Conservation (phyloP, 73 alveolate species). For the Paramecium bursaria region DNA sequence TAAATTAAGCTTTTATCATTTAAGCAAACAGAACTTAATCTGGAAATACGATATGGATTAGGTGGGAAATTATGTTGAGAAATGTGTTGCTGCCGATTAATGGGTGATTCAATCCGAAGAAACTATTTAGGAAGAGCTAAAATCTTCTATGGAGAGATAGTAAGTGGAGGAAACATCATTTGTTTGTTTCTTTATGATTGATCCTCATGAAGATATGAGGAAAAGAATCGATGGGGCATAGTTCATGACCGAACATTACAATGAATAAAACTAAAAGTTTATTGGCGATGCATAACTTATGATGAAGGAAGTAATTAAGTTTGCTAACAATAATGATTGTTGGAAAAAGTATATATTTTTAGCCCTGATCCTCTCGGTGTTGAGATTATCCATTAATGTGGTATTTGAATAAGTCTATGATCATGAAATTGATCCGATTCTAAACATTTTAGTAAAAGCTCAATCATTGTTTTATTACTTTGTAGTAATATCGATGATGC, state of each 20-base stretch:
- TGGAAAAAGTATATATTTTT: not conserved
- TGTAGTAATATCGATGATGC: not conserved
- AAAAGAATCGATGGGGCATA: not conserved
- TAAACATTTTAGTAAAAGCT: not conserved
- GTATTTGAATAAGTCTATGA: not conserved
- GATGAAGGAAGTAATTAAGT: not conserved
- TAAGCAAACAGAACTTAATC: not conserved
- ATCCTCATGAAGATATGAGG: not conserved
- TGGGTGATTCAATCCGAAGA: not conserved
- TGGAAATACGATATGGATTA: not conserved
- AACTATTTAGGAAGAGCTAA: not conserved
- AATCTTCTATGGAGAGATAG: constrained; percentile 17
- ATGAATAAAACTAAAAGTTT: not conserved
- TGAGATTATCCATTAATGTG: not conserved
- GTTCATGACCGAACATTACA: not conserved
- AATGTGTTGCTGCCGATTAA: not conserved
- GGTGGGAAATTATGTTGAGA: not conserved
- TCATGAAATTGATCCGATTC: not conserved
- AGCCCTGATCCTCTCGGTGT: not conserved
- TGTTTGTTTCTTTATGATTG: not conserved
- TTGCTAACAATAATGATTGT: not conserved
- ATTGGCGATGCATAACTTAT: not conserved
- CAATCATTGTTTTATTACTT: not conserved
- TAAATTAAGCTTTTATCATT: constrained; percentile 5
- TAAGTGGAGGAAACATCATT: constrained; percentile 29